Percentiles rank a stretch among this genome's conserved stretches.
phyloP scores from a whole-genome alignment of 805 yeast genomes.

The Zygosaccharomyces rouxii region DNA sequence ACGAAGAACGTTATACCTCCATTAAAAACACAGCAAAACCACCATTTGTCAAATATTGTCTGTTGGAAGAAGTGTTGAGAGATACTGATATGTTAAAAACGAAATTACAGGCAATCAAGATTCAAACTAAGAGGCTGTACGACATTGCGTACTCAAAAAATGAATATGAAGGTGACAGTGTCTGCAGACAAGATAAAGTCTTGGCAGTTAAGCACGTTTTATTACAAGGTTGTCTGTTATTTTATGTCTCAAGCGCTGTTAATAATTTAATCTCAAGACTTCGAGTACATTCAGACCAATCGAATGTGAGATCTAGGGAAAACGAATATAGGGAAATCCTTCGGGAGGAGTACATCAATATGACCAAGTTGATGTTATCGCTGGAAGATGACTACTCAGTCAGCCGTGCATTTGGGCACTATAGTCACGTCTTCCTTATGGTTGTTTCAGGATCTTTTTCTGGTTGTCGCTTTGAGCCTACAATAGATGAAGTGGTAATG shows the following conservation, averaged over 20 bases:
- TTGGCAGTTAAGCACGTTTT: conserved; percentile 17
- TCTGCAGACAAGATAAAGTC: conserved; percentile 12
- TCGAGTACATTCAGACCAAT: conserved; percentile 9
- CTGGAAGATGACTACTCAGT: conserved; percentile 19
- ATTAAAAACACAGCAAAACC: conserved; percentile 27
- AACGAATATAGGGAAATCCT: conserved; percentile 4
- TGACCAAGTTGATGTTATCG: conserved; percentile 11
- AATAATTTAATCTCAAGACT: conserved; percentile 25
- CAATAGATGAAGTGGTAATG: conserved; percentile 13
- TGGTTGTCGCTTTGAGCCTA: conserved; percentile 6
- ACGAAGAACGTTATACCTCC: conserved; percentile 27
- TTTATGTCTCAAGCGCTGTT: conserved; percentile 15
- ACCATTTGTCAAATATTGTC: conserved; percentile 13
- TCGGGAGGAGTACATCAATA: conserved; percentile 14
- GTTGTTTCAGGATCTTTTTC: conserved; percentile 12
- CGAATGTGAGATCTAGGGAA: conserved; percentile 6
- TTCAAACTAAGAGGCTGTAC: conserved; percentile 20
- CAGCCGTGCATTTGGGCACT: conserved; percentile 14
- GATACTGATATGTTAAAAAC: conserved; percentile 14
- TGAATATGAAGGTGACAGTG: neutral
- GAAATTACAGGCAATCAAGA: conserved; percentile 21
- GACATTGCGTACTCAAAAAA: conserved; percentile 15
- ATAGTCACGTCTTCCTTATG: conserved; percentile 12
- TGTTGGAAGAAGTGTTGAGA: conserved; percentile 20
- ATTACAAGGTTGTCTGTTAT: conserved; percentile 15